Conservation (phyloP, 164 flowering plant species). For the Echeveria elegans region DNA sequence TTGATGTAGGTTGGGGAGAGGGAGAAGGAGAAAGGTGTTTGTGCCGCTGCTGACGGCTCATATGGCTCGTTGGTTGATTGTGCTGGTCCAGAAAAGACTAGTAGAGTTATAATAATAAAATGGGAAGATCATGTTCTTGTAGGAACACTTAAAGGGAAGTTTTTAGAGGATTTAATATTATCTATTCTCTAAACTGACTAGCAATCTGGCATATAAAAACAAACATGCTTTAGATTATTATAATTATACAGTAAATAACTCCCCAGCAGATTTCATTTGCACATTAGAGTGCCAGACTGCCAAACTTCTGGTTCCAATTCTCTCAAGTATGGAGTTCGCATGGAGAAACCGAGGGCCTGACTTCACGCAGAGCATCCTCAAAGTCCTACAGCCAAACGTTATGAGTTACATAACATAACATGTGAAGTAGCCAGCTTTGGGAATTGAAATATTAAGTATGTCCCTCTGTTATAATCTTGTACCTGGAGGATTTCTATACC, state of each 20-base stretch:
- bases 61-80: slow-evolving; percentile 60
- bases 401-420: too few relatives aligned
- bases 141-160: too few relatives aligned
- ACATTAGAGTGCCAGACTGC: slow-evolving; percentile 37
- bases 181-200: not conserved
- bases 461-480: not conserved
- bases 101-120: too few relatives aligned
- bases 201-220: not conserved
- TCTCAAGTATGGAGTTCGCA: slow-evolving; percentile 76
- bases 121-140: too few relatives aligned
- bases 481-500: slow-evolving; percentile 93
- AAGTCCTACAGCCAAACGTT: slow-evolving; percentile 54
- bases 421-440: not conserved
- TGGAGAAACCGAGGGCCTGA: slow-evolving; percentile 83
- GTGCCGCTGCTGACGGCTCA: slow-evolving; percentile 61
- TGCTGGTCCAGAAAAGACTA: slow-evolving; percentile 26
- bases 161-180: not conserved
- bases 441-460: not conserved
- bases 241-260: not conserved
- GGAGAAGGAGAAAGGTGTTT: too few relatives aligned
- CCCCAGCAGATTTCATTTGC: not conserved
- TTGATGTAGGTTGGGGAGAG: slow-evolving; percentile 19
- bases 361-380: slow-evolving; percentile 71
- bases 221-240: not conserved
- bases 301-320: slow-evolving; percentile 93